Evolutionary conservation across 257 asterid species (phyloP).

Genomic region (Rauvolfia tetraphylla): DNA sequence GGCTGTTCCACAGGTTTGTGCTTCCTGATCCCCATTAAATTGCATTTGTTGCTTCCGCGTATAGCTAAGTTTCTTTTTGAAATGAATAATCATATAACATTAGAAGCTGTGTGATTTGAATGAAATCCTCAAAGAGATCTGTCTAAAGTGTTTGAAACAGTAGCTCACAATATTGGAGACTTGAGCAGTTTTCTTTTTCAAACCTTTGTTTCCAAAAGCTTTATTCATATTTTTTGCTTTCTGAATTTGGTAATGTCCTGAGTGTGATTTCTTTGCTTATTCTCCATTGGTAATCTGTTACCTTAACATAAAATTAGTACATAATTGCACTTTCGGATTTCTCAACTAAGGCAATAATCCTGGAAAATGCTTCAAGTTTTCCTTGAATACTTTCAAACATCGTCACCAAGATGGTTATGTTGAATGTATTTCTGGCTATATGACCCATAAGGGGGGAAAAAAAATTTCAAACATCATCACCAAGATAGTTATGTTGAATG

Average conservation of each 20-base stretch:
- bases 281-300: background rate
- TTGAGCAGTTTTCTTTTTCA: background rate
- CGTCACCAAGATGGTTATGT: background rate
- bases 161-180: background rate
- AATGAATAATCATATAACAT: background rate
- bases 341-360: background rate
- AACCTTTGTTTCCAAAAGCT: background rate
- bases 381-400: too few species aligned
- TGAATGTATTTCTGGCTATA: background rate
- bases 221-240: background rate
- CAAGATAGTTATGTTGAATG: too few species aligned
- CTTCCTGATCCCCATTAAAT: background rate
- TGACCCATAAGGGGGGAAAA: too few species aligned
- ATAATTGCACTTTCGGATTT: background rate
- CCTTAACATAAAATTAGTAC: background rate
- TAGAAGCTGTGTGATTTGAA: background rate
- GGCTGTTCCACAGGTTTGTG: conserved; percentile 62
- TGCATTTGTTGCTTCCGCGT: background rate
- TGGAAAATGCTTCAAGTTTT: background rate
- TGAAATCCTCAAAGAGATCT: background rate
- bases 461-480: too few species aligned
- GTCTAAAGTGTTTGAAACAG: background rate
- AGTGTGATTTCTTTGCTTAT: background rate
- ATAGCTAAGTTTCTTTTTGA: background rate
- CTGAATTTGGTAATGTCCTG: background rate